phyloP scores from a whole-genome alignment of 2,329 filamentous ascomycete genomes.

The Cordyceps militaris region DNA sequence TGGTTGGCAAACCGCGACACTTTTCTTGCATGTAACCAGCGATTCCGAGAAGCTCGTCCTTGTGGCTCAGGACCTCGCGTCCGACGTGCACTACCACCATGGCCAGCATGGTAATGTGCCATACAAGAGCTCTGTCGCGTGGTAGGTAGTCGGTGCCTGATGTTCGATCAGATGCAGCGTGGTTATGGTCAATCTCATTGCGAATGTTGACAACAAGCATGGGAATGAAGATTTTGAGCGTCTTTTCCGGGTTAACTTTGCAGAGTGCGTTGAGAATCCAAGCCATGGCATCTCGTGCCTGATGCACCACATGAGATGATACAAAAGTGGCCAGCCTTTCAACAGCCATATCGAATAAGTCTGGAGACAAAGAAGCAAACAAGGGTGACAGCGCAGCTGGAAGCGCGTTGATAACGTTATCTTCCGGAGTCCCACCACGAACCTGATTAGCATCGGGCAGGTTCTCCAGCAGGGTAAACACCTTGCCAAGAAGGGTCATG shows the following conservation, averaged over 20 bases:
- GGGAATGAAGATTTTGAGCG: conserved; percentile 81
- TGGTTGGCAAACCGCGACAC: conserved; percentile 86
- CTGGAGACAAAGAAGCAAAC: conserved; percentile 82
- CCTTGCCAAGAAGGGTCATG: conserved; percentile 80
- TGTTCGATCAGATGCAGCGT: conserved; percentile 88
- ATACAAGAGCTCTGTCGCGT: conserved; percentile 84
- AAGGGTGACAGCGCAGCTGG: conserved; percentile 87
- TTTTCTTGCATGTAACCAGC: conserved; percentile 94
- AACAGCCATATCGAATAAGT: conserved; percentile 85
- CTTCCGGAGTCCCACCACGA: conserved; percentile 85
- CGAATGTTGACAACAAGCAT: conserved; percentile 87
- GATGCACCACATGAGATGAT: conserved; percentile 89
- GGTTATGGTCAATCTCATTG: conserved; percentile 94
- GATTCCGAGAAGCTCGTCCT: conserved; percentile 82
- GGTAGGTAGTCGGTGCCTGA: conserved; percentile 91
- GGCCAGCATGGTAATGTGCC: conserved; percentile 94
- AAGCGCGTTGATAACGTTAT: conserved; percentile 92
- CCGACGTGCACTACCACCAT: conserved; percentile 98
- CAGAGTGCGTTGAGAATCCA: conserved; percentile 96
- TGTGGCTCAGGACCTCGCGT: conserved; percentile 79
- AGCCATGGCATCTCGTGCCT: conserved; percentile 94
- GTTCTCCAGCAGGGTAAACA: conserved; percentile 93
- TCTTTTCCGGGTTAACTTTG: conserved; percentile 92
- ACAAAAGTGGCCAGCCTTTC: conserved; percentile 92
- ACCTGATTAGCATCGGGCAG: conserved; percentile 84